These are phyloP conservation scores for Hypoxylon sp. DNA, from an alignment of 2,329 filamentous ascomycete genomes.

Conservation along the genomic window DNA sequence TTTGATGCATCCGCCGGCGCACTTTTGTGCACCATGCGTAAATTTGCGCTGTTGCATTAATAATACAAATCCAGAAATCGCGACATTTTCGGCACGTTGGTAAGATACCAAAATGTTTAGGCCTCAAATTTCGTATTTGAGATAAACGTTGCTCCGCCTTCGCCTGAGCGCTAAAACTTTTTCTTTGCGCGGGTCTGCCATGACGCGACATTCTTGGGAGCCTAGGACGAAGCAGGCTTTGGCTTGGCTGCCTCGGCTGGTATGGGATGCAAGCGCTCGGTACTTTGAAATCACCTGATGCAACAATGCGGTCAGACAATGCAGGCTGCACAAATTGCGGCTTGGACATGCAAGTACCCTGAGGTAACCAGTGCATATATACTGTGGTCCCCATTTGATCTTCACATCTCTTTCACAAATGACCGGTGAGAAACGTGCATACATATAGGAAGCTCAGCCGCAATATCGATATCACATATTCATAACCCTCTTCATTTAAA, in stretches of 20 bases:
- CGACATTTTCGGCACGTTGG: not conserved
- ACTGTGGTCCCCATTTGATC: slow-evolving; percentile 38
- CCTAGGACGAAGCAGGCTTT: slow-evolving; percentile 18
- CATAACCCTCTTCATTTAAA: not conserved
- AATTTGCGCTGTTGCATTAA: slow-evolving; percentile 1
- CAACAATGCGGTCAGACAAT: slow-evolving; percentile 50
- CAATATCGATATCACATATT: not conserved
- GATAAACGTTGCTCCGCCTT: slow-evolving; percentile 16
- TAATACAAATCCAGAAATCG: slow-evolving; percentile 1
- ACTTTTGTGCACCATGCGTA: slow-evolving; percentile 9
- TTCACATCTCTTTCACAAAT: slow-evolving; percentile 3
- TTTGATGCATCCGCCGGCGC: slow-evolving; percentile 31
- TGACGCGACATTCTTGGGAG: slow-evolving; percentile 37
- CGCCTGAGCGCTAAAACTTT: slow-evolving; percentile 25
- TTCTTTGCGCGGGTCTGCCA: slow-evolving; percentile 31
- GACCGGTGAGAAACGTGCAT: slow-evolving; percentile 1
- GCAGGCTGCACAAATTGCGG: slow-evolving; percentile 47
- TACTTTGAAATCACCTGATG: slow-evolving; percentile 47
- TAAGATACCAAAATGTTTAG: slow-evolving; percentile 3
- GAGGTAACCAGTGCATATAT: slow-evolving; percentile 45
- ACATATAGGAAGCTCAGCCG: not conserved
- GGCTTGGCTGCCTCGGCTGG: slow-evolving; percentile 37
- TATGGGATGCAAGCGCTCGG: slow-evolving; percentile 46
- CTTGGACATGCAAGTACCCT: slow-evolving; percentile 45
- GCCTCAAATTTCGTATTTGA: slow-evolving; percentile 13